These are phyloP conservation scores for Fusarium oxysporum DNA, from an alignment of 2,329 filamentous ascomycete genomes.

Conservation along the genomic window DNA sequence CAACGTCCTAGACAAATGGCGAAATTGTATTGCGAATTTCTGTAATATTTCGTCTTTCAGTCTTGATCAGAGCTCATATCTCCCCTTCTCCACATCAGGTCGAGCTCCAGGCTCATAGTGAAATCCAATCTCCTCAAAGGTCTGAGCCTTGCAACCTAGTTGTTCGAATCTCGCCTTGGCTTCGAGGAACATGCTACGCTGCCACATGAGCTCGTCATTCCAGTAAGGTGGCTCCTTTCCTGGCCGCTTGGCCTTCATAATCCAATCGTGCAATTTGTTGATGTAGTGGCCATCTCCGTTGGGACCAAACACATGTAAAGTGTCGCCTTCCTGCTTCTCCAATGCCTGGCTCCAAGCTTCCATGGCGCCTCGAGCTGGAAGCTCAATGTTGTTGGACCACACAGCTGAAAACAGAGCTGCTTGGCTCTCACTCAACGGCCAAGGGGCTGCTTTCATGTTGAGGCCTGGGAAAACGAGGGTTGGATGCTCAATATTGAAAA, in stretches of 20 bases:
- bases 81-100: slow-evolving; percentile 2
- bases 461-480: slow-evolving; percentile 82
- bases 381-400: slow-evolving; percentile 75
- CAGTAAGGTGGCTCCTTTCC: slow-evolving; percentile 79
- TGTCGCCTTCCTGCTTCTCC: slow-evolving; percentile 63
- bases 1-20: slow-evolving; percentile 21
- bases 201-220: slow-evolving; percentile 78
- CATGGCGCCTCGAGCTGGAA: slow-evolving; percentile 76
- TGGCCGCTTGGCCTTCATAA: slow-evolving; percentile 58
- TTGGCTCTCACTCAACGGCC: slow-evolving; percentile 83
- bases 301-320: slow-evolving; percentile 47
- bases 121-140: slow-evolving; percentile 79
- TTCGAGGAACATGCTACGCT: slow-evolving; percentile 72
- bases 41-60: not conserved
- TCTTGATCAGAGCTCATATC: not conserved
- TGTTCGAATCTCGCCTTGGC: slow-evolving; percentile 80
- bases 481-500: slow-evolving; percentile 80
- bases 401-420: slow-evolving; percentile 80
- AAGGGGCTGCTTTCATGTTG: slow-evolving; percentile 88
- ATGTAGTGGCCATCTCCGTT: slow-evolving; percentile 73
- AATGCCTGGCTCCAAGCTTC: slow-evolving; percentile 73
- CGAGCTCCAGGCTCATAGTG: slow-evolving; percentile 56
- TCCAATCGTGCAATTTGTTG: slow-evolving; percentile 75
- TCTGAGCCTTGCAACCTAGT: slow-evolving; percentile 72
- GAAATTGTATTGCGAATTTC: slow-evolving; percentile 12